Conservation (phyloP, 352 stramenopile genomes). For the Globisporangium yorkense region DNA sequence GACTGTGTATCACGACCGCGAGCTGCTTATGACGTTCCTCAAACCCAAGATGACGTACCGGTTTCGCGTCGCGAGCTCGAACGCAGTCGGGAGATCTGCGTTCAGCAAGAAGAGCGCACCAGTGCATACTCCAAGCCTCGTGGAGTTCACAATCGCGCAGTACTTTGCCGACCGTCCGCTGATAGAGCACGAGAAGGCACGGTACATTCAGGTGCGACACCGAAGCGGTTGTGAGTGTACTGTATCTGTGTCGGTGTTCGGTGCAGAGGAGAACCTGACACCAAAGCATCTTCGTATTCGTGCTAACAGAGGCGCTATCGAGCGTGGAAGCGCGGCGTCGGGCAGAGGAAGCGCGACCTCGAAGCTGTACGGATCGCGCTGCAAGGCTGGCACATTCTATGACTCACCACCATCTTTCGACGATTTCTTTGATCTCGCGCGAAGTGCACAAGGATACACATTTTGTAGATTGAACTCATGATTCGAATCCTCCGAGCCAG, state of each 20-base stretch:
- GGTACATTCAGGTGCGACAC: constrained; percentile 28
- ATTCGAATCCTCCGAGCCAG: neutral
- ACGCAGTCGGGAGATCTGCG: constrained; percentile 26
- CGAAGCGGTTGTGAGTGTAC: neutral
- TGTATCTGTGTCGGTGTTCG: neutral
- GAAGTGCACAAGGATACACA: neutral
- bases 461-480: neutral
- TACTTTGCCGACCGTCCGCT: constrained; percentile 47
- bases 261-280: neutral
- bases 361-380: constrained; percentile 15
- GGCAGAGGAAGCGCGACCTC: constrained; percentile 7
- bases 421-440: neutral
- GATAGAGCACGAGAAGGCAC: constrained; percentile 48
- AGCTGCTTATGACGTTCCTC: constrained; percentile 41
- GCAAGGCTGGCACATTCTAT: constrained; percentile 26
- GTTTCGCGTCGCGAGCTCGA: constrained; percentile 49
- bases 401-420: neutral
- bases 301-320: constrained; percentile 20
- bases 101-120: constrained; percentile 33
- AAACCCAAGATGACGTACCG: constrained; percentile 45
- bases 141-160: constrained; percentile 52
- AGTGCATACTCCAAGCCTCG: constrained; percentile 52
- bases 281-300: neutral
- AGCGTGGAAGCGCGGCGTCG: constrained; percentile 19
- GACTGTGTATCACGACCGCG: constrained; percentile 22